Evolutionary conservation across 2,329 filamentous ascomycete species (phyloP).

Genomic region (Pyricularia pennisetigena): DNA sequence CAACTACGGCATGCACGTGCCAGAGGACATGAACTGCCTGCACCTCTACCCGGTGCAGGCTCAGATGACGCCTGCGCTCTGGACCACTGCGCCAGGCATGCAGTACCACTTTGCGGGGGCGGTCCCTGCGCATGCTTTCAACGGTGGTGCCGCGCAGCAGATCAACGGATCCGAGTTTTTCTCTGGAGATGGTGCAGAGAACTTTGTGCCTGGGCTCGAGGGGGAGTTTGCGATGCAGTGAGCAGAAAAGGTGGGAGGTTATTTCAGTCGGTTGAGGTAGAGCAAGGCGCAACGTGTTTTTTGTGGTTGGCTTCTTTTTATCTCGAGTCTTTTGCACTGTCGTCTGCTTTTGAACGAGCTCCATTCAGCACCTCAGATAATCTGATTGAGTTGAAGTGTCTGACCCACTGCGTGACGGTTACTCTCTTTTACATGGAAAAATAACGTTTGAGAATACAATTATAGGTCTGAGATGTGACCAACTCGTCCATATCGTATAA

Average conservation of each 20-base stretch:
- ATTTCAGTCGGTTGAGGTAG: background rate
- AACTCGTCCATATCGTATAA: too few species aligned
- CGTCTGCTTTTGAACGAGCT: too few species aligned
- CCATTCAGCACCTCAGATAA: too few species aligned
- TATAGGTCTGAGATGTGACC: too few species aligned
- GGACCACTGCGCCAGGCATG: background rate
- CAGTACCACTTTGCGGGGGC: background rate
- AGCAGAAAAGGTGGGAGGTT: background rate
- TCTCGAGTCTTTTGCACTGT: background rate
- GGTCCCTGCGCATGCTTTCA: background rate
- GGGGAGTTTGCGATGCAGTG: background rate
- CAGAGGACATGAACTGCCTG: background rate
- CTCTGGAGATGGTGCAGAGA: background rate
- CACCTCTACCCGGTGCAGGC: background rate
- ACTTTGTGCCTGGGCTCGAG: background rate
- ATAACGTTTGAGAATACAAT: too few species aligned
- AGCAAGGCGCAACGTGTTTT: background rate
- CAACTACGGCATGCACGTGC: background rate
- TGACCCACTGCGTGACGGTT: too few species aligned
- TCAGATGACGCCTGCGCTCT: background rate
- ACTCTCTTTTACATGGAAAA: too few species aligned
- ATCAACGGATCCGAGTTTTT: background rate
- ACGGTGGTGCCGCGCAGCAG: background rate
- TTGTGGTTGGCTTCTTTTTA: too few species aligned
- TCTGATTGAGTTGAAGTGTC: too few species aligned